These are phyloP conservation scores for Starmerella tilneyi DNA, from an alignment of 805 yeast genomes.

Conservation along the genomic window DNA sequence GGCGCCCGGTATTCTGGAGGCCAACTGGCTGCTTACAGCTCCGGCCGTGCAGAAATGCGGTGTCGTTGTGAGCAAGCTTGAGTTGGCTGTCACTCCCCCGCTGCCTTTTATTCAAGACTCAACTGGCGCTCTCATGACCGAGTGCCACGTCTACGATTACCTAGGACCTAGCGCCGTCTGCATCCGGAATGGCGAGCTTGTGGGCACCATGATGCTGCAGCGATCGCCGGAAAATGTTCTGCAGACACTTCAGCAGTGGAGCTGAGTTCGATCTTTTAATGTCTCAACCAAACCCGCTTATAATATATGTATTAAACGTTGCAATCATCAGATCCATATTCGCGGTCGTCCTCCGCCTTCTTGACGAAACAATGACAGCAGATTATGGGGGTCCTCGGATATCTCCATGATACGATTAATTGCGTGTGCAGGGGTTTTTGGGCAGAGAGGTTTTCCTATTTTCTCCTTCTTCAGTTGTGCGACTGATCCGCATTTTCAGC, in stretches of 20 bases:
- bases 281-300: neutral
- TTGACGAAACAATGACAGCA: too few species aligned
- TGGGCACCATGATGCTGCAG: slow-evolving; percentile 23
- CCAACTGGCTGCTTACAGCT: slow-evolving; percentile 9
- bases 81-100: neutral
- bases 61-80: slow-evolving; percentile 17
- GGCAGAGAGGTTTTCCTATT: neutral
- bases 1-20: slow-evolving; percentile 1
- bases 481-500: slow-evolving; percentile 8
- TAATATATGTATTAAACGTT: too few species aligned
- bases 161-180: slow-evolving; percentile 31
- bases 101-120: slow-evolving; percentile 25
- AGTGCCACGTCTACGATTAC: slow-evolving; percentile 29
- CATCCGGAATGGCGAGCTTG: slow-evolving; percentile 25
- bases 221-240: slow-evolving; percentile 14
- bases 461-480: slow-evolving; percentile 3
- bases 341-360: too few species aligned
- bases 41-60: slow-evolving; percentile 16
- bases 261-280: neutral
- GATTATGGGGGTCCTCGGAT: too few species aligned
- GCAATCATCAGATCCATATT: too few species aligned
- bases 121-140: slow-evolving; percentile 25
- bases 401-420: too few species aligned
- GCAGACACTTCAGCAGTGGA: slow-evolving; percentile 11
- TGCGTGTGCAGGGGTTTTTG: neutral